These are phyloP conservation scores for Melastoma malabathricum DNA, from an alignment of 345 rosid genomes.

Conservation along the genomic window DNA sequence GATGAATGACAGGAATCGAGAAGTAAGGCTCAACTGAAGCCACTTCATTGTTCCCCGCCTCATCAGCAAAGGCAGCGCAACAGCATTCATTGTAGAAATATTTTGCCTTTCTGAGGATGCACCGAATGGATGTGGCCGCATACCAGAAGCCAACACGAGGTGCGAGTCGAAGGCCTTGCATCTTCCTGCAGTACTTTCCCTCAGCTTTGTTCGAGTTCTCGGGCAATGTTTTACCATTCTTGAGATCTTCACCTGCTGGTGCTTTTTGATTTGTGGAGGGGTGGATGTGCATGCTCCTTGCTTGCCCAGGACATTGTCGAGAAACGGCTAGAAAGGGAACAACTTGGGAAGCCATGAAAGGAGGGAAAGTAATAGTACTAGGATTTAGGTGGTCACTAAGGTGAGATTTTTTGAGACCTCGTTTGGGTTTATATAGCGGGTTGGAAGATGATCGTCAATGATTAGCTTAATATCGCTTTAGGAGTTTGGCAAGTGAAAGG, in stretches of 20 bases:
- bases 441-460: not conserved
- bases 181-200: not conserved
- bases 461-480: not conserved
- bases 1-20: conserved; percentile 28
- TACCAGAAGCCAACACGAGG: conserved; percentile 19
- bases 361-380: no score
- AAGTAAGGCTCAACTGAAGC: conserved; percentile 28
- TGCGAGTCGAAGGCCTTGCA: not conserved
- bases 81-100: conserved; percentile 31
- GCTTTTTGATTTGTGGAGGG: no score
- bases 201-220: not conserved
- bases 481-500: conserved; percentile 6
- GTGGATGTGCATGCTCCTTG: no score
- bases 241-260: no score
- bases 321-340: no score
- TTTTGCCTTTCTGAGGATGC: conserved; percentile 27
- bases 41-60: not conserved
- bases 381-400: no score
- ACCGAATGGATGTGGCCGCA: conserved; percentile 23
- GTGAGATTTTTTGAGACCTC: not conserved
- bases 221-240: not conserved
- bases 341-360: no score
- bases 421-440: conserved; percentile 3
- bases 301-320: no score
- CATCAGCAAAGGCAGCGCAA: conserved; percentile 14